phyloP scores from a whole-genome alignment of 2,329 filamentous ascomycete species.

The Botrytis paeoniae region DNA sequence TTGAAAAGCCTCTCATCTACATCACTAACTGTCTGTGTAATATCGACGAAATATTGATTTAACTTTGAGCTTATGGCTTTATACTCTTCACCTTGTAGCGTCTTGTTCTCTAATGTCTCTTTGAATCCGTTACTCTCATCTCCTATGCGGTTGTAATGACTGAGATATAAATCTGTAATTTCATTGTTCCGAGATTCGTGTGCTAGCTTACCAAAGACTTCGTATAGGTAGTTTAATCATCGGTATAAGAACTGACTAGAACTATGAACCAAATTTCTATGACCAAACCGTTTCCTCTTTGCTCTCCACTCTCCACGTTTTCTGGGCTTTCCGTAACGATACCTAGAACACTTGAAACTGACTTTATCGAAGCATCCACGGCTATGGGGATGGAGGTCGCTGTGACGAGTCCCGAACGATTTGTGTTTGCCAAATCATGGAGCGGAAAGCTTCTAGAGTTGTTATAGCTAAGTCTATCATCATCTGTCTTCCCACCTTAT shows the following conservation, averaged over 20 bases:
- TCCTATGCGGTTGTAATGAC: conserved; percentile 4
- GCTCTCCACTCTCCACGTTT: accelerated
- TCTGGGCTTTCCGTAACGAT: too few species aligned
- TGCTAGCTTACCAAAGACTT: conserved; percentile 12
- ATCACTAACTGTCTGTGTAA: background rate
- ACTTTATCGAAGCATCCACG: background rate
- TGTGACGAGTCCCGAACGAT: conserved; percentile 19
- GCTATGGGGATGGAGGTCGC: background rate
- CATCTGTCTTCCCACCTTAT: too few species aligned
- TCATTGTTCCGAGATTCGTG: background rate
- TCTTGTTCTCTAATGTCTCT: background rate
- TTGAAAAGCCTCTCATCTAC: conserved; percentile 12
- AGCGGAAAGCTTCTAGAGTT: too few species aligned
- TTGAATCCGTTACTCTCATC: background rate
- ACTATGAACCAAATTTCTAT: background rate
- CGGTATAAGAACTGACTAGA: background rate
- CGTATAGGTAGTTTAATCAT: conserved; percentile 13
- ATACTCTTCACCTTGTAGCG: conserved; percentile 14
- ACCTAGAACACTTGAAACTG: background rate
- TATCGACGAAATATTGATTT: conserved; percentile 17
- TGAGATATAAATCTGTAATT: conserved; percentile 12
- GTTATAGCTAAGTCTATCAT: too few species aligned
- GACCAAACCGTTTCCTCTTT: background rate
- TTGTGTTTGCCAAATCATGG: too few species aligned
- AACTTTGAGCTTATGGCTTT: background rate